Percentiles rank a stretch among this genome's conserved stretches.
phyloP scores from a whole-genome alignment of 495 filamentous ascomycete genomes.

The Hypoxylon trugodes region DNA sequence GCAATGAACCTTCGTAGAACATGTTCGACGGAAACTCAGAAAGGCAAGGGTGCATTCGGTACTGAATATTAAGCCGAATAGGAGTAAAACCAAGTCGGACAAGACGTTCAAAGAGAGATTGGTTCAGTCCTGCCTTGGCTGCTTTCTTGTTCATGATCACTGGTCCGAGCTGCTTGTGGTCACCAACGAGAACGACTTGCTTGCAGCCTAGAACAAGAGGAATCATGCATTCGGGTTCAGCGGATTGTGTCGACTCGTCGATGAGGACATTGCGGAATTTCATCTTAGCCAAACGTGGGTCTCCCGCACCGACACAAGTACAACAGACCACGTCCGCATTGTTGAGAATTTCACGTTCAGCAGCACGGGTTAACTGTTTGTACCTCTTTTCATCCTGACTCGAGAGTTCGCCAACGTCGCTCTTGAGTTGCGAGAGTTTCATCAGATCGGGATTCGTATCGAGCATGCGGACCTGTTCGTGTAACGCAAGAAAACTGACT shows the following conservation, averaged over 20 bases:
- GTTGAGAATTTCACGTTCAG: slow-evolving; percentile 93
- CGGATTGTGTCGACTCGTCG: slow-evolving; percentile 98
- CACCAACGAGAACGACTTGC: slow-evolving; percentile 96
- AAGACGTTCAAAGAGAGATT: slow-evolving; percentile 95
- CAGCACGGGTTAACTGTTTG: slow-evolving; percentile 91
- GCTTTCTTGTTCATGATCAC: slow-evolving; percentile 99
- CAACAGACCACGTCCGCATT: slow-evolving; percentile 99
- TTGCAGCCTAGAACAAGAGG: slow-evolving; percentile 97
- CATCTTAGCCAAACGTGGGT: slow-evolving; percentile 92
- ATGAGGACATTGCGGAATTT: slow-evolving; percentile 98
- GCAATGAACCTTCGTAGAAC: slow-evolving; percentile 98
- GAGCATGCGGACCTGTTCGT: slow-evolving; percentile 97
- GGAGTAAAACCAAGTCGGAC: slow-evolving; percentile 92
- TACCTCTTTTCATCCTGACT: slow-evolving; percentile 98
- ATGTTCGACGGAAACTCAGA: slow-evolving; percentile 99
- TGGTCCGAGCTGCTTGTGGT: slow-evolving; percentile 97
- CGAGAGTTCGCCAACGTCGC: slow-evolving; percentile 88
- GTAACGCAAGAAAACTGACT: slow-evolving; percentile 91
- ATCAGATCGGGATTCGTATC: slow-evolving; percentile 92
- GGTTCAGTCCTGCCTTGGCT: slow-evolving; percentile 95
- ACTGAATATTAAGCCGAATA: slow-evolving; percentile 95
- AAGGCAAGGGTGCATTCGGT: slow-evolving; percentile 98
- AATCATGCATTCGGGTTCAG: slow-evolving; percentile 99
- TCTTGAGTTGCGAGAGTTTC: slow-evolving; percentile 92
- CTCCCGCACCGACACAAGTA: slow-evolving; percentile 97